Evolutionary conservation across 345 rosid genomes (phyloP), one percentile per base, ranked within the genome.

Genomic region (Combretum micranthum): DNA sequence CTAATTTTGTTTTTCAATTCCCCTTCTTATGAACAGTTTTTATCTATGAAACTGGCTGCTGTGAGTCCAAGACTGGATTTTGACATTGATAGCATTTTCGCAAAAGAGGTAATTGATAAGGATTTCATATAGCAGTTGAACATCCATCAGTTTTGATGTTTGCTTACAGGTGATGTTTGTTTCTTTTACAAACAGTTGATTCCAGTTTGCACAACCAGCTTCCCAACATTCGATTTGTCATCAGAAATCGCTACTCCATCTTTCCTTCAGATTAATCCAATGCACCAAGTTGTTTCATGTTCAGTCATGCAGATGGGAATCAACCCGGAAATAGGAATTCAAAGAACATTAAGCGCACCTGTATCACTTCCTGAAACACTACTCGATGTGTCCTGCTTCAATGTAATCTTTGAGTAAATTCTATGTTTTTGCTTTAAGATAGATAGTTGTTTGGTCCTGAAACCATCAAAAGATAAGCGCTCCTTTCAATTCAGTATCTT

Each of bases 11-110:
- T 26, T 8, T 39, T 42, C 13, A n/a, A n/a, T n/a, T n/a, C n/a
- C n/a, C n/a, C n/a, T n/a, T 20, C 37, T n/a, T 3, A 23, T 47
- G 18, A 60, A 67, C 84, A 86, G 95, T 80, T 86, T 72, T 73
- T 86, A 59, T 83, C 90, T 0, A 81, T 86, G 95, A 86, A 86
- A 58, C 64, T 83, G 44, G 84, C 90, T 50, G 62, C 82, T 57
- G 83, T 83, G 49, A 83, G 77, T 64, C 88, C 90, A 4, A 72
- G 81, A 43, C 80, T 78, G 16, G 83, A 75, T 53, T 75, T 74
- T 64, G 76, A 77, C 76, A 17, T 75, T 2, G 86, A 77, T 52
- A 76, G 57, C 74, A 53, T 80, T 61, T 71, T 79, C 23, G 50
- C 74, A 19, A 83, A 81, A 69, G 90, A 83, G 81, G 95, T 77